These are phyloP conservation scores for Tylopilus plumbeoviolaceoides DNA, from an alignment of 768 basidiomycete species.

Conservation along the genomic window DNA sequence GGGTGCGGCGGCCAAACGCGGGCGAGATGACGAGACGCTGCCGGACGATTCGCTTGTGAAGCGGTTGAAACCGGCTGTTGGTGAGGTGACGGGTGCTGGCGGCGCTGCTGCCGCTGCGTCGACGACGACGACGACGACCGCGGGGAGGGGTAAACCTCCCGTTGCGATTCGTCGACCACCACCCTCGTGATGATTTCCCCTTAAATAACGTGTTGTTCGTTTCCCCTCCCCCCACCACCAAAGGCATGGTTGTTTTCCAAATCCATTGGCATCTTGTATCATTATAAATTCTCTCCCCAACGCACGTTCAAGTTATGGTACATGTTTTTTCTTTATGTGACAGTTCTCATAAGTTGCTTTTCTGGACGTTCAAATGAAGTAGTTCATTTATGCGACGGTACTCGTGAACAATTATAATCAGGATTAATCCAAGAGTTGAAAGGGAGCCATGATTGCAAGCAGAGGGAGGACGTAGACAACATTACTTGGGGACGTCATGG, in stretches of 20 bases:
- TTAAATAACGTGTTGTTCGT: too few species aligned
- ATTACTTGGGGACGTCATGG: slow-evolving; percentile 10
- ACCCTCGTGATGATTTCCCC: slow-evolving; percentile 10
- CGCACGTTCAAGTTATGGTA: too few species aligned
- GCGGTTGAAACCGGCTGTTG: slow-evolving; percentile 52
- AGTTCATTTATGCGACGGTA: too few species aligned
- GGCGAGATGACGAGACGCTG: slow-evolving; percentile 50
- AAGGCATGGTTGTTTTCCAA: too few species aligned
- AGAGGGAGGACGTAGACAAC: slow-evolving; percentile 10
- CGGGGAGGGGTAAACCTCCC: slow-evolving; percentile 28
- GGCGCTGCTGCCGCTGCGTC: neutral
- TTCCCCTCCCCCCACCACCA: too few species aligned
- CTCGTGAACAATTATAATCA: too few species aligned
- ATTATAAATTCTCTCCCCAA: neutral
- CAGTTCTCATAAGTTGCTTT: too few species aligned
- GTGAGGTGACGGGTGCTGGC: neutral
- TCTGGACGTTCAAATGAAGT: too few species aligned
- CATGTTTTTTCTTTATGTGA: too few species aligned
- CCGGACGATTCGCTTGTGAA: slow-evolving; percentile 63
- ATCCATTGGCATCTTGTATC: neutral
- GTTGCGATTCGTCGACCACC: slow-evolving; percentile 33
- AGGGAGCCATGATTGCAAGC: neutral
- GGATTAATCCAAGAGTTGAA: slow-evolving; percentile 4
- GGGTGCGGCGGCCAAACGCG: slow-evolving; percentile 62
- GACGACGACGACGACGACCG: neutral